Evolutionary conservation across 2,329 filamentous ascomycete genomes (phyloP), one percentile per base, ranked within the genome.

Genomic region (Colletotrichum noveboracense): DNA sequence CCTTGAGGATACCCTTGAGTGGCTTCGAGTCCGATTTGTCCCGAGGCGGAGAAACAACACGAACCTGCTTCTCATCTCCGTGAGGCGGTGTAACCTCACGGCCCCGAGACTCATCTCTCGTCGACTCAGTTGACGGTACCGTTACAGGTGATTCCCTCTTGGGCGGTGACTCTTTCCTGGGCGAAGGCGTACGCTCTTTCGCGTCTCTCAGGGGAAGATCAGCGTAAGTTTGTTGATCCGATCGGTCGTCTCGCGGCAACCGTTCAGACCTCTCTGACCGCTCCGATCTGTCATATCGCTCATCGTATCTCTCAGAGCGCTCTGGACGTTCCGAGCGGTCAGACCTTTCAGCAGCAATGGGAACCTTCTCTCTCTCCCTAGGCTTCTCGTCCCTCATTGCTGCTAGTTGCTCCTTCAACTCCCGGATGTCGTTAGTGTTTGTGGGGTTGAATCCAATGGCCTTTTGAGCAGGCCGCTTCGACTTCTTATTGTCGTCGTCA

Each of bases 1-100:
- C 90, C 84, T 97, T 97, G 58, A 98, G 88, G 72, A 98, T 98
- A 18, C 96, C 93, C 84, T 94, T 97, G 75, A 95, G 91, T 21
- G 92, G 90, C 78, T 94, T 94, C 55, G 90, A 89, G 21, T 95
- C 93, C 24, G 88, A 86, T 80, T 91, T 90, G 75, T 92, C 87
- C 69, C 89, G 84, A 71, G 93, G 94, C 1, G 93, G 92, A 7
- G 94, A 93, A 21, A 97, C 94, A 6, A 97, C 86, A n/a, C 91
- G 90, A n/a, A 91, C 86, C 77, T 89, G 87, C 77, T 87, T 89
- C 68, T 88, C 86, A 16, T 88, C 86, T 6, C 79, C 74, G 5
- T 79, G 74, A 5, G 83, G 73, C 14, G 81, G 76, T 2, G 80
- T 82, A 6, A 83, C 65, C 26, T 89, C 87, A 52, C 88, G 88